Percentiles rank a stretch among this genome's conserved stretches.
These are phyloP conservation scores for Ensete glaucum DNA, from an alignment of 176 grass and related monocot species.

Conservation along the genomic window DNA sequence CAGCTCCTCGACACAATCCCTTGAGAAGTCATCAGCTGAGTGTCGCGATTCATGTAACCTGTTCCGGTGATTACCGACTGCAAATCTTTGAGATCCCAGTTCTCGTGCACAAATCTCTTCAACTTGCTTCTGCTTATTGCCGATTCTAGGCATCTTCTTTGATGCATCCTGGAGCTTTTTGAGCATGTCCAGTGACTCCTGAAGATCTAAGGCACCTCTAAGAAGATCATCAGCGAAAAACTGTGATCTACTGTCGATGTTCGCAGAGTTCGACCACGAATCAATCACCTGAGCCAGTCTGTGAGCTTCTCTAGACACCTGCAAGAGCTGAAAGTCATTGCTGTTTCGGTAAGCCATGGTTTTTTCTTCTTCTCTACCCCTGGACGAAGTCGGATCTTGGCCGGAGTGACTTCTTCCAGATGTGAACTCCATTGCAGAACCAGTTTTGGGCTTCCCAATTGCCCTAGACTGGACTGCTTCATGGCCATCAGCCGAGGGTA, in stretches of 20 bases:
- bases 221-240: slow-evolving; percentile 65
- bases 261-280: slow-evolving; percentile 8
- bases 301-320: slow-evolving; percentile 20
- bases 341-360: slow-evolving; percentile 30
- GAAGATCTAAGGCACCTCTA: slow-evolving; percentile 60
- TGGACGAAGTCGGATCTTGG: slow-evolving; percentile 14
- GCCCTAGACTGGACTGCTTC: slow-evolving; percentile 20
- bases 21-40: slow-evolving; percentile 16
- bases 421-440: slow-evolving; percentile 30
- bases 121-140: slow-evolving; percentile 39
- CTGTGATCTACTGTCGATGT: slow-evolving; percentile 21
- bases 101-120: slow-evolving; percentile 21
- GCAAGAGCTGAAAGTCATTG: slow-evolving; percentile 31
- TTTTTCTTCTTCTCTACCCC: slow-evolving; percentile 29
- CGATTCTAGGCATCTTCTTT: slow-evolving; percentile 22
- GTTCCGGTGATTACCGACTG: slow-evolving; percentile 1
- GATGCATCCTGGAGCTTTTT: slow-evolving; percentile 45
- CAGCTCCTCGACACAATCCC: slow-evolving; percentile 29
- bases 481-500: slow-evolving; percentile 33
- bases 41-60: neutral
- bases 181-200: slow-evolving; percentile 67
- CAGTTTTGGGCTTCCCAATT: neutral
- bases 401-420: slow-evolving; percentile 26
- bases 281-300: slow-evolving; percentile 12
- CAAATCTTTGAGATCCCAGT: slow-evolving; percentile 20